Base-by-base conservation (phyloP, 768 basidiomycete species). In the Naganishia onofrii region DNA sequence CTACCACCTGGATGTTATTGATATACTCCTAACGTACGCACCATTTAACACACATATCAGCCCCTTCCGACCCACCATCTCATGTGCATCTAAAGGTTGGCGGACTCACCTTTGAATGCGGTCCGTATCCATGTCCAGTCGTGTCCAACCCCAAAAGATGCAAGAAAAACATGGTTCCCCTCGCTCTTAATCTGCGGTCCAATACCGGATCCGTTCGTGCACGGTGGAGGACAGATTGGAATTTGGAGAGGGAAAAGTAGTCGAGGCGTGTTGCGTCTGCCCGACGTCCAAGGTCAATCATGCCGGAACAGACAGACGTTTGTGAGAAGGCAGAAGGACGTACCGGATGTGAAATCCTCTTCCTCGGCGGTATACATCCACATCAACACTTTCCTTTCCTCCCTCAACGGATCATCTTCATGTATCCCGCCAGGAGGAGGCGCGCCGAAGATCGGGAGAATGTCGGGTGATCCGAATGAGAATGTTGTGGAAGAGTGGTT, bases 261-360 rank as follows among this genome's bases (percentile, higher is more conserved):
- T 93, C 92, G 34, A 93, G 81, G 28, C 85, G 81, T 0, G 88
- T 90, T 0, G 91, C 91, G 77, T 93, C 91, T 89, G 17, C 23
- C 13, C 36, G 36, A 36, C n/a, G n/a, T n/a, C n/a, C n/a, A n/a
- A n/a, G n/a, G n/a, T n/a, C n/a, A n/a, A n/a, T n/a, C n/a, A 36
- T 12, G 36, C 12, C 36, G 36, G 36, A 36, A 36, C 36, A n/a
- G 36, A 6, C 6, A 8, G 42, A 42, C 42, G 42, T 15, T 12
- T 28, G 21, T n/a, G 23, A 12, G 7, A 8, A 32, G 17, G 17
- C 10, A 29, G 15, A 31, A 26, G 21, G 23, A 36, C 65, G 9
- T 31, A 86, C 91, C 91, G 84, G 90, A 89, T 0, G 91, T 92
- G 73, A 92, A 93, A 78, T 93, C 91, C 75, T 93, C 91, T 36